Conservation (phyloP, 352 stramenopile species). For the Globisporangium spinosum region DNA sequence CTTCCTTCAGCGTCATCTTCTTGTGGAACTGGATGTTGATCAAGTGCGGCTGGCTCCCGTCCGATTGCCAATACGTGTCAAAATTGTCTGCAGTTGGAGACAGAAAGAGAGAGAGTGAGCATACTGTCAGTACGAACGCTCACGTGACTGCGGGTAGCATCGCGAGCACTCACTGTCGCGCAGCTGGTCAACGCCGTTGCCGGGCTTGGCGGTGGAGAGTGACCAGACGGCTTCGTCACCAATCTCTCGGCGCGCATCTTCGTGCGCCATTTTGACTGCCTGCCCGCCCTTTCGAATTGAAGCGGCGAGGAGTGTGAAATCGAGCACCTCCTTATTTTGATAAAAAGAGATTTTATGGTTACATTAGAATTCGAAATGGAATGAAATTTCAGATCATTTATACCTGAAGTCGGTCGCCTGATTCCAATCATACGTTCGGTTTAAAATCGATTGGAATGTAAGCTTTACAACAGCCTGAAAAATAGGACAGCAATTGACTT, state of each 20-base stretch:
- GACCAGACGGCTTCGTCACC: slow-evolving; percentile 93
- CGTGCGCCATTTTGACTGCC: neutral
- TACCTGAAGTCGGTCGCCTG: neutral
- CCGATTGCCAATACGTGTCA: slow-evolving; percentile 98
- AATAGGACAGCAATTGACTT: neutral
- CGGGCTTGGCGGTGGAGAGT: slow-evolving; percentile 95
- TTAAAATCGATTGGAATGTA: neutral
- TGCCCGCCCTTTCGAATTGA: neutral
- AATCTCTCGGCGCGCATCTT: slow-evolving; percentile 51
- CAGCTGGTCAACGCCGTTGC: slow-evolving; percentile 97
- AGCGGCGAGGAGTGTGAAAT: neutral
- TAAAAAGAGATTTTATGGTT: neutral
- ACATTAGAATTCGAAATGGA: neutral
- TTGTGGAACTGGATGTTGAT: slow-evolving; percentile 98
- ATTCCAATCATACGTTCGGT: neutral
- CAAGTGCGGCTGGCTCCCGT: slow-evolving; percentile 92
- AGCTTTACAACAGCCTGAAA: neutral
- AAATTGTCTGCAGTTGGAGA: slow-evolving; percentile 64
- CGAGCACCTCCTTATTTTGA: neutral
- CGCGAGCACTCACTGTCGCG: slow-evolving; percentile 76
- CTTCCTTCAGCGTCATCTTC: slow-evolving; percentile 91
- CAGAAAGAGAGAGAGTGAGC: neutral
- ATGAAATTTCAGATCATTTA: neutral
- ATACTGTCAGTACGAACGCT: slow-evolving; percentile 4
- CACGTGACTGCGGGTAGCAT: neutral